A percentile compares a stretch with the other conserved stretches of the same genome.
Evolutionary conservation across 352 stramenopile genomes (phyloP).

Genomic region (Globisporangium lucens): DNA sequence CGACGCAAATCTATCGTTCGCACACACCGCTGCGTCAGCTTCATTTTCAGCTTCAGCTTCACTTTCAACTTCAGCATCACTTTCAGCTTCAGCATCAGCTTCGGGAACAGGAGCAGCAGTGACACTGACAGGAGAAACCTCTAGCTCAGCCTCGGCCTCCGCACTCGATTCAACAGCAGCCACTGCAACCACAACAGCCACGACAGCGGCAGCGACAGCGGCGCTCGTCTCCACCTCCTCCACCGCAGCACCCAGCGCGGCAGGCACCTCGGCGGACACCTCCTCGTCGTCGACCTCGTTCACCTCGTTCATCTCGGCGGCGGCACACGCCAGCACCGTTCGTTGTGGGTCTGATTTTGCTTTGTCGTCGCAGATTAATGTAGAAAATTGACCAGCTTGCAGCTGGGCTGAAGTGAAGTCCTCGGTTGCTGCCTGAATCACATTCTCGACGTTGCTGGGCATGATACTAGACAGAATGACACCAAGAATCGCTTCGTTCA

Average conservation of each 20-base stretch:
- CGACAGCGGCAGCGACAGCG: background rate
- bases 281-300: too few relatives aligned
- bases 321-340: background rate
- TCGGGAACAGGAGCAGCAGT: background rate
- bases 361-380: background rate
- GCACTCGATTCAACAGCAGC: background rate
- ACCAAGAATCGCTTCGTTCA: background rate
- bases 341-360: too few relatives aligned
- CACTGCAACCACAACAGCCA: background rate
- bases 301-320: background rate
- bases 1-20: background rate
- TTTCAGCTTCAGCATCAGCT: too few relatives aligned
- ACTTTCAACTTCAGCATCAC: background rate
- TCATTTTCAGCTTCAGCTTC: too few relatives aligned
- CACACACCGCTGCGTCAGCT: background rate
- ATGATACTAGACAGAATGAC: slow-evolving; percentile 4
- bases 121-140: background rate
- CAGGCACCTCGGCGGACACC: background rate
- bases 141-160: too few relatives aligned
- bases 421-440: background rate
- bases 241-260: background rate
- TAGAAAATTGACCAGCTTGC: background rate
- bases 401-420: background rate
- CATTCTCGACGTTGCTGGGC: background rate
- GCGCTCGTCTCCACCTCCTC: background rate